These are phyloP conservation scores for Aspergillus eucalypticola DNA, from an alignment of 2,329 filamentous ascomycete genomes.

Conservation along the genomic window DNA sequence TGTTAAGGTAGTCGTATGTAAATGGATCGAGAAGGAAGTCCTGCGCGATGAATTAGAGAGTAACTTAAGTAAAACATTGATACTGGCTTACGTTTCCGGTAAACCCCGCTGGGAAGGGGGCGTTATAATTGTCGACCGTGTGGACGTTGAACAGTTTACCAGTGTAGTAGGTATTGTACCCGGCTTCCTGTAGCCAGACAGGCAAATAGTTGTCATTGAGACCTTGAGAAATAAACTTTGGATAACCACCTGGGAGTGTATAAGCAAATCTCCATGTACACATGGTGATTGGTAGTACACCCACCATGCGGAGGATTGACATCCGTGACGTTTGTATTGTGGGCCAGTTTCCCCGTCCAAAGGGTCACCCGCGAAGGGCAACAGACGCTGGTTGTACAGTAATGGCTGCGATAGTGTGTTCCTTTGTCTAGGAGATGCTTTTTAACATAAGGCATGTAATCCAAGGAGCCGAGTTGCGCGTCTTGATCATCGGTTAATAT, in stretches of 20 bases:
- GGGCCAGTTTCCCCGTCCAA: conserved; percentile 64
- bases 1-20: conserved; percentile 67
- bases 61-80: too few relatives aligned
- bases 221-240: conserved; percentile 54
- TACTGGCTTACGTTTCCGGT: conserved; percentile 12
- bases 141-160: conserved; percentile 58
- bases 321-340: conserved; percentile 68
- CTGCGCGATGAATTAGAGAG: conserved; percentile 16
- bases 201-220: conserved; percentile 55
- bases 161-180: conserved; percentile 57
- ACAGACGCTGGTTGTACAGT: conserved; percentile 62
- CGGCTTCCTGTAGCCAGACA: conserved; percentile 53
- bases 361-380: conserved; percentile 66
- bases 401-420: conserved; percentile 61
- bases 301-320: conserved; percentile 33
- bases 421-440: conserved; percentile 47
- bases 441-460: conserved; percentile 54
- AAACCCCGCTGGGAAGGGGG: conserved; percentile 38
- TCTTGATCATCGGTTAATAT: conserved; percentile 71
- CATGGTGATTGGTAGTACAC: not conserved
- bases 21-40: conserved; percentile 38
- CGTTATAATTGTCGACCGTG: conserved; percentile 51
- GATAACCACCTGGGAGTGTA: conserved; percentile 40
- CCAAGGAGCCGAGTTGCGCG: conserved; percentile 30
- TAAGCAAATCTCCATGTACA: not conserved